Base-by-base conservation (phyloP, 306 rosid species). In the Prunus campanulata region DNA sequence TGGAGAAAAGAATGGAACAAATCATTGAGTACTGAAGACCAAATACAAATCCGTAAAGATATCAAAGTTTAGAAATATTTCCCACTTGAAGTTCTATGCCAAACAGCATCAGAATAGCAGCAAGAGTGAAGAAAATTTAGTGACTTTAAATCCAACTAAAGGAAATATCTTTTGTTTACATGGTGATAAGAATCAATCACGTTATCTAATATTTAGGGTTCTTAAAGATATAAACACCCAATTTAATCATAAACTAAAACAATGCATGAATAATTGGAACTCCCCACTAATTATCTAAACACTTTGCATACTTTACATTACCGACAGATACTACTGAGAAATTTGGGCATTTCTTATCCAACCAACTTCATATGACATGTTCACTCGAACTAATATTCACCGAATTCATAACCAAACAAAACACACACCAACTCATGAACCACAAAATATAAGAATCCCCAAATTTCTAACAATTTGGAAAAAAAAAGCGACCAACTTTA, bases 321-420 rank as follows among this genome's bases (percentile, higher is more conserved):
- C 39, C 66, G 3, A 61, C n/a, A 61, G 66, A 61, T 61, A 13
- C 42, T 25, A 16, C 27, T 7, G 44, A 61, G 2, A 60, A 27
- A 32, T 61, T 61, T 8, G 19, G 25, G 66, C 27, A 32, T 61
- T 25, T 12, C 66, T 61, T 16, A 27, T 27, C 66, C 66, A 27
- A 13, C n/a, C 48, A 19, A 30, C 18, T 8, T 16, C 22, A 9
- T 46, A 30, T 64, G 68, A 64, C 48, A 32, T 32, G 68, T 14
- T 12, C 42, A 66, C 70, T 66, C 51, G 11, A 70, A 32, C 64
- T 25, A 19, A 14, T 9, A 15, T 8, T 44, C 24, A 57, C 55
- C 67, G 67, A 72, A 56, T 66, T 66, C 70, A 64, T 12, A 19
- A 66, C 16, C 70, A 39, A 66, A 39, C 70, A n/a, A 66, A 7